Evolutionary conservation across 345 rosid species (phyloP), one percentile per base, ranked within the genome.

Genomic region (Crucihimalaya himalaica): DNA sequence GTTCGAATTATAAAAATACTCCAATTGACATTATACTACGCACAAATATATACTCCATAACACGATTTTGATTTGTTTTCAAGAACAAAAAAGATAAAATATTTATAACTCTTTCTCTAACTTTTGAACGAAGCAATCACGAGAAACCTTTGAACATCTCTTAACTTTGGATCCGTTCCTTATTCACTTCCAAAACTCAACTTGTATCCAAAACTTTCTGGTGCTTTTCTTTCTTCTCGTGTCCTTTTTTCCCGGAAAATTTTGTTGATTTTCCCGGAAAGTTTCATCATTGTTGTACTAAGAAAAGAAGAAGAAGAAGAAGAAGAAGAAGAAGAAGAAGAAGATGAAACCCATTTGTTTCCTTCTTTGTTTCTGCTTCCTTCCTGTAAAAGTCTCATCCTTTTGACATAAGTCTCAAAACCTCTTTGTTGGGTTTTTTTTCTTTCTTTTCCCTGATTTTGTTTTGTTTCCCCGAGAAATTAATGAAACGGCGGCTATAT

Each of bases 91-190:
- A 12, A 37, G 2, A 37, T 10, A 10, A 3, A 2, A 37, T 1
- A 31, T 31, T 31, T 37, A 37, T 11, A 37, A 37, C 13, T 37
- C 14, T 37, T 37, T 37, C 40, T 37, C 40, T 4, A 61, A 57
- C 86, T 88, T 86, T 88, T 69, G 71, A 84, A 81, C 81, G 81
- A 75, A 85, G 85, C 88, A 78, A 74, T 91, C 99, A 94, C 99
- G 96, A 78, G 99, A 79, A 77, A 27, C 81, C 90, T 85, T 81
- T 94, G 98, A 88, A 76, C 58, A 37, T 75, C 76, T 81, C 80
- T 81, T 35, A 5, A 79, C 83, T 81, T 75, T 76, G 82, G 84
- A 80, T 88, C 84, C 87, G 84, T 92, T 87, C 76, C 76, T 77
- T 77, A 42, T 64, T 77, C 76, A 65, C 68, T 72, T 83, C 83